Base-by-base conservation (phyloP, 805 yeast genomes). In the Novakomyces olei region DNA sequence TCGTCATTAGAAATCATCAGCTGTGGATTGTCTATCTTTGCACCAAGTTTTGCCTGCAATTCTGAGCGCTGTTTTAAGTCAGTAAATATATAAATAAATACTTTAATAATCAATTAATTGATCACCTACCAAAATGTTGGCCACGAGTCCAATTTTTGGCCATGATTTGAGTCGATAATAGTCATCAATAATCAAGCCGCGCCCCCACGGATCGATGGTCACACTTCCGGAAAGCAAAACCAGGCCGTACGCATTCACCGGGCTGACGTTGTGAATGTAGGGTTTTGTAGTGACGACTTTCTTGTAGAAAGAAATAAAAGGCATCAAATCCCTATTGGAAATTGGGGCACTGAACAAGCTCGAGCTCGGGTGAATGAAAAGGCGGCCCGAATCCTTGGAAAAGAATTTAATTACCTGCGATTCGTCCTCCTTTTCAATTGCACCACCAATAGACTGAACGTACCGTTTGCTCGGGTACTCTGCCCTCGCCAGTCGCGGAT, bases 111-210 rank as follows among this genome's bases (percentile, higher is more conserved):
- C n/a, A n/a, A n/a, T n/a, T n/a, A n/a, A n/a, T n/a, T n/a, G n/a
- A n/a, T n/a, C n/a, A n/a, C n/a, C n/a, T n/a, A n/a, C n/a, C n/a
- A n/a, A n/a, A n/a, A n/a, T n/a, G n/a, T n/a, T n/a, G n/a, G n/a
- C n/a, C n/a, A n/a, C n/a, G n/a, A n/a, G n/a, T n/a, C 83, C 96
- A 44, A 83, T 79, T 41, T 88, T 77, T 40, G 92, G 75, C 95
- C 95, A 85, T 1, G 94, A 79, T 39, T 78, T 61, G 8, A 85
- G 62, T 1, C 94, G 91, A 22, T 79, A 53, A 95, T 96, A 83
- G n/a, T 63, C 63, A 42, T 79, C 93, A 35, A 85, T 55, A 5
- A 80, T 69, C 23, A 88, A 66, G 15, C 95, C 95, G 8, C 47
- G 40, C 0, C 93, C 91, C 0, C 81, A 65, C 4, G 70, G 61